Percentiles rank a stretch among this genome's conserved stretches.
These are phyloP conservation scores for Danielozyma ontarioensis DNA, from an alignment of 805 yeast genomes.

Conservation along the genomic window DNA sequence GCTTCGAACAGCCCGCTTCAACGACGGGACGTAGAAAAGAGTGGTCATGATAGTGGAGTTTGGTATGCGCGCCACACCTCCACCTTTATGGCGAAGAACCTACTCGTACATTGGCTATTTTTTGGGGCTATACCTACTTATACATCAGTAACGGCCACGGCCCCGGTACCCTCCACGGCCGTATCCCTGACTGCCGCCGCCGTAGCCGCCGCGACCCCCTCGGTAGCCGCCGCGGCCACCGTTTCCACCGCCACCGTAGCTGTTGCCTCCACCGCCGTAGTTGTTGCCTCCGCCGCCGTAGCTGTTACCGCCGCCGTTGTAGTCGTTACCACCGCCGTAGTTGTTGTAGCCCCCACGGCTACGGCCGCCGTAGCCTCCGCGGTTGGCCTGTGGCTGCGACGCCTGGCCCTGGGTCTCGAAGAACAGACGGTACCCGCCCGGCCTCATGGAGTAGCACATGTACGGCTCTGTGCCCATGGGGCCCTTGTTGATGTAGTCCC, in stretches of 20 bases:
- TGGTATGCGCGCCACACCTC: too few species aligned
- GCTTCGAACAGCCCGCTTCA: too few species aligned
- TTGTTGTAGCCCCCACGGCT: slow-evolving; percentile 8
- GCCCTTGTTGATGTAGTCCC: slow-evolving; percentile 35
- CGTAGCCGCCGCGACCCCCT: slow-evolving; percentile 6
- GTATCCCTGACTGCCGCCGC: slow-evolving; percentile 7
- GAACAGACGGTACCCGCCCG: slow-evolving; percentile 35
- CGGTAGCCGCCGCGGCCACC: slow-evolving; percentile 3
- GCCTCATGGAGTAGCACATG: slow-evolving; percentile 27
- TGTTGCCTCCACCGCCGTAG: slow-evolving; percentile 3
- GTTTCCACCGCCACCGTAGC: neutral
- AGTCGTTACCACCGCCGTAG: slow-evolving; percentile 2
- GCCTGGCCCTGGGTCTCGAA: slow-evolving; percentile 14
- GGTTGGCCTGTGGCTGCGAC: slow-evolving; percentile 8
- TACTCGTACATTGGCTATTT: too few species aligned
- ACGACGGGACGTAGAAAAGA: too few species aligned
- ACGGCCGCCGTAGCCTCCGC: slow-evolving; percentile 5
- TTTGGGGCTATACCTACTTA: too few species aligned
- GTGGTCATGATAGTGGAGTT: too few species aligned
- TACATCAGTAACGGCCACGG: neutral
- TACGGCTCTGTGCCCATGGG: slow-evolving; percentile 32
- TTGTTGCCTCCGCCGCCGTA: slow-evolving; percentile 2
- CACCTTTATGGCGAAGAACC: too few species aligned
- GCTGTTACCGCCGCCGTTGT: neutral
- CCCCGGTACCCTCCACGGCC: neutral